These are phyloP conservation scores for Trichophyton simii DNA, from an alignment of 2,329 filamentous ascomycete species.

Conservation along the genomic window DNA sequence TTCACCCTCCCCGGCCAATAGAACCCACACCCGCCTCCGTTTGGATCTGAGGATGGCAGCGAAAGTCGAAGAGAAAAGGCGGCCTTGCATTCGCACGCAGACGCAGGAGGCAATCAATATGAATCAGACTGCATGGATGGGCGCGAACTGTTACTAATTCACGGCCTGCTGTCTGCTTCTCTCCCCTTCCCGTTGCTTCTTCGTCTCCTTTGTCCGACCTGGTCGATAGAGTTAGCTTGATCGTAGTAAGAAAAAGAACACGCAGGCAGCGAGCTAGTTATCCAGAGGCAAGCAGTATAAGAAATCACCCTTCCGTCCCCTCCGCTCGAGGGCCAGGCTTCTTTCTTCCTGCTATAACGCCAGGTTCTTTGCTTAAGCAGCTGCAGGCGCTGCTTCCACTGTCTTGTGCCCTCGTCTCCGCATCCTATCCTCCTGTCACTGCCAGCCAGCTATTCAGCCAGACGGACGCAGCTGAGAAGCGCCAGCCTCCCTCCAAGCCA, in stretches of 20 bases:
- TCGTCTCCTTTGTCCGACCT: constrained; percentile 1
- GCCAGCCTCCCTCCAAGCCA: no score
- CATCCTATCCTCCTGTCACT: not conserved
- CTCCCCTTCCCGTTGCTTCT: not conserved
- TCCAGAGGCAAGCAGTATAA: not conserved
- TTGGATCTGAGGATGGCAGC: not conserved
- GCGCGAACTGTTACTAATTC: not conserved
- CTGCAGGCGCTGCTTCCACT: not conserved
- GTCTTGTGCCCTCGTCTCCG: not conserved
- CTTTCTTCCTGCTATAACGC: no score
- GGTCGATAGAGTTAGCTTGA: not conserved
- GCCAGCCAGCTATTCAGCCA: no score
- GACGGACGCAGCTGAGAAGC: not conserved
- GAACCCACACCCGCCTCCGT: not conserved
- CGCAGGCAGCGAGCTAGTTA: no score
- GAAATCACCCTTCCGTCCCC: not conserved
- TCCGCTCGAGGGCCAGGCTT: not conserved
- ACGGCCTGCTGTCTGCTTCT: not conserved
- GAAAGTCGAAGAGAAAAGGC: not conserved
- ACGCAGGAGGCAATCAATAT: constrained; percentile 1
- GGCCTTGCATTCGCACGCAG: not conserved
- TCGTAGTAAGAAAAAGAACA: not conserved
- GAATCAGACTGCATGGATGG: constrained; percentile 2
- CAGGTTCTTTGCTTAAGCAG: not conserved
- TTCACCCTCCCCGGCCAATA: not conserved